Evolutionary conservation across 1,139 yeast species (phyloP).

Genomic region (Zygoascus hellenicus): DNA sequence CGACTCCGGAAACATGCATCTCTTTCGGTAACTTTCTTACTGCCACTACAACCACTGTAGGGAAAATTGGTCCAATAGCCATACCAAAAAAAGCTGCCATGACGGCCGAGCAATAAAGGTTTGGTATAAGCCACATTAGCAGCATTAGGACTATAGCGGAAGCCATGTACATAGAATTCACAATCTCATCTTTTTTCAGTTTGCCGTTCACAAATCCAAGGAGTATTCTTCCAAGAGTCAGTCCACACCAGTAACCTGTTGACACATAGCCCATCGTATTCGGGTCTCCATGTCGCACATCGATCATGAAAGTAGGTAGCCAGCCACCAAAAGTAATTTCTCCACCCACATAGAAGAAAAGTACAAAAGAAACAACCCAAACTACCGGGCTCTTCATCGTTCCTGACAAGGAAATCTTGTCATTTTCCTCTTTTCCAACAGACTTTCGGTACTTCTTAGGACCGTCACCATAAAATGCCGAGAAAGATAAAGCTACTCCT

Average conservation of each 20-base stretch:
- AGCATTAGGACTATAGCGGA: conserved; percentile 23
- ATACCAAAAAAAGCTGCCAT: conserved; percentile 54
- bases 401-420: background rate
- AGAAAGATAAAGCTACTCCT: conserved; percentile 23
- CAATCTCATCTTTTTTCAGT: conserved; percentile 25
- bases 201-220: conserved; percentile 34
- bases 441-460: conserved; percentile 16
- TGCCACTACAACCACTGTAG: conserved; percentile 64
- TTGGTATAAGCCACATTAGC: conserved; percentile 28
- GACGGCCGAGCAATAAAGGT: conserved; percentile 27
- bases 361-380: conserved; percentile 52
- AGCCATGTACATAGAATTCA: conserved; percentile 21
- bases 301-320: conserved; percentile 59
- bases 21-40: conserved; percentile 56
- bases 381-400: conserved; percentile 49
- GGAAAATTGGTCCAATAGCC: conserved; percentile 75
- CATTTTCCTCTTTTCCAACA: conserved; percentile 10
- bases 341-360: conserved; percentile 60
- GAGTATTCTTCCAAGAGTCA: conserved; percentile 54
- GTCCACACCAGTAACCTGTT: conserved; percentile 69
- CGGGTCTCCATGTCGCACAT: conserved; percentile 46
- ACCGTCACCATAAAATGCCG: conserved; percentile 22
- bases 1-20: conserved; percentile 63
- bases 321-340: conserved; percentile 70
- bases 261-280: conserved; percentile 55